A percentile compares a stretch with the other conserved stretches of the same genome.
Conservation (phyloP, 2,329 filamentous ascomycete genomes). For the Aspergillus neotritici region DNA sequence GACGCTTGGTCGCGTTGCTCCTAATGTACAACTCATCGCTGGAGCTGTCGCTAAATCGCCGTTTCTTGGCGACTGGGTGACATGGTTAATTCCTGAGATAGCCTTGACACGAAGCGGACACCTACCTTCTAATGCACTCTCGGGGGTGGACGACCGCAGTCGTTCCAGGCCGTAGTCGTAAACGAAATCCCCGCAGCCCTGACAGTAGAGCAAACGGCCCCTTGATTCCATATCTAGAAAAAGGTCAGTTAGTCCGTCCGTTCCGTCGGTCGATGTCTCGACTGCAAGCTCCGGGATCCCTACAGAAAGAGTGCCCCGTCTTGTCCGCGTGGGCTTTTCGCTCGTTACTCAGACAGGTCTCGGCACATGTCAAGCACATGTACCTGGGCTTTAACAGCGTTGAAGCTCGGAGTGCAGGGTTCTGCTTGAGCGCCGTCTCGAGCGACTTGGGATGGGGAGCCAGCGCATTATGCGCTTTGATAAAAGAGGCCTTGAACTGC, state of each 20-base stretch:
- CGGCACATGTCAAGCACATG: slow-evolving; percentile 35
- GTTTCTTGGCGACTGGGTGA: slow-evolving; percentile 27
- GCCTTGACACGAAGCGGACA: neutral
- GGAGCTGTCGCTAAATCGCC: slow-evolving; percentile 32
- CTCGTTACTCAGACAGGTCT: slow-evolving; percentile 25
- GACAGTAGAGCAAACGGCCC: slow-evolving; percentile 36
- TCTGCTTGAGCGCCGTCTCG: slow-evolving; percentile 14
- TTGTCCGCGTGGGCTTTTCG: slow-evolving; percentile 33
- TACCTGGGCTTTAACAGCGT: slow-evolving; percentile 36
- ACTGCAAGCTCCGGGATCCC: slow-evolving; percentile 8
- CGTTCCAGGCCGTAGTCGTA: slow-evolving; percentile 39
- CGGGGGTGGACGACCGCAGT: slow-evolving; percentile 22
- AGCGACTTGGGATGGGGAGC: slow-evolving; percentile 24
- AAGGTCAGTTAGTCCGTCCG: slow-evolving; percentile 5
- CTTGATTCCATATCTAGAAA: slow-evolving; percentile 37
- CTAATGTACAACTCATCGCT: slow-evolving; percentile 73
- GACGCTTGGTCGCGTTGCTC: slow-evolving; percentile 69
- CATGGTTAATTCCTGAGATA: slow-evolving; percentile 3
- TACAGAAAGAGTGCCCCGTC: slow-evolving; percentile 40
- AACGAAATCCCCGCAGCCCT: slow-evolving; percentile 37
- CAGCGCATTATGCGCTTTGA: slow-evolving; percentile 27
- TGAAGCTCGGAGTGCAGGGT: slow-evolving; percentile 17
- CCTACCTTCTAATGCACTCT: slow-evolving; percentile 18
- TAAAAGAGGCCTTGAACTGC: slow-evolving; percentile 32
- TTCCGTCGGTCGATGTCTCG: neutral